These are phyloP conservation scores for Pleurotus salmoneostramineus DNA, from an alignment of 768 basidiomycete genomes.

Conservation along the genomic window DNA sequence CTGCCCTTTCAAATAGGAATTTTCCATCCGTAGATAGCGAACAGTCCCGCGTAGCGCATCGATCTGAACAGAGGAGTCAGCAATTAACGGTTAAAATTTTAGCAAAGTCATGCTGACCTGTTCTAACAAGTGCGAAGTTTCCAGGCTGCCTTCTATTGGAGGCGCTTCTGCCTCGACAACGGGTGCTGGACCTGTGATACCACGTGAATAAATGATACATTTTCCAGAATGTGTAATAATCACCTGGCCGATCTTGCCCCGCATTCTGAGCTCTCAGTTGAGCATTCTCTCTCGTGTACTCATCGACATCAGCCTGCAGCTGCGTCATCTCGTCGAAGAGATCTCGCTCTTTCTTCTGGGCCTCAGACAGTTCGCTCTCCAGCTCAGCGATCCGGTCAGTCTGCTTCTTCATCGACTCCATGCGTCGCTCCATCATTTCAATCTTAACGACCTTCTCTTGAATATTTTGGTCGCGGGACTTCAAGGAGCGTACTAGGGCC, in stretches of 20 bases:
- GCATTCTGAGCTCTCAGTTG: slow-evolving; percentile 70
- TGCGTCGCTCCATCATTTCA: slow-evolving; percentile 89
- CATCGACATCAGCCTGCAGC: slow-evolving; percentile 83
- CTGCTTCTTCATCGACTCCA: slow-evolving; percentile 90
- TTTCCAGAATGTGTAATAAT: slow-evolving; percentile 14
- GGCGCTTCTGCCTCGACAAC: slow-evolving; percentile 56
- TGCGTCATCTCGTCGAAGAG: slow-evolving; percentile 95
- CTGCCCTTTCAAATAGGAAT: slow-evolving; percentile 90
- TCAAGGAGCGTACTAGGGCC: slow-evolving; percentile 78
- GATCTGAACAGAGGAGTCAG: slow-evolving; percentile 45
- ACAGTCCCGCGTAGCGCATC: slow-evolving; percentile 89
- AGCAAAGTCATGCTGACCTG: slow-evolving; percentile 47
- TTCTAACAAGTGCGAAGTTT: slow-evolving; percentile 84
- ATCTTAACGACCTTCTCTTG: slow-evolving; percentile 92
- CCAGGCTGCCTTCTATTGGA: slow-evolving; percentile 75
- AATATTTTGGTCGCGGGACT: slow-evolving; percentile 83
- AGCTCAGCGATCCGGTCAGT: slow-evolving; percentile 80
- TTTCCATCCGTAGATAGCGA: slow-evolving; percentile 90
- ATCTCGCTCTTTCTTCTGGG: slow-evolving; percentile 82
- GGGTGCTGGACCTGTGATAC: slow-evolving; percentile 35
- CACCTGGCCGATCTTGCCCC: slow-evolving; percentile 72
- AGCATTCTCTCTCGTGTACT: slow-evolving; percentile 82
- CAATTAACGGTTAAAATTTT: slow-evolving; percentile 4
- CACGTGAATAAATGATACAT: not conserved
- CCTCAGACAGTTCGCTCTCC: slow-evolving; percentile 75